Evolutionary conservation across 768 basidiomycete species (phyloP), one percentile per base, ranked within the genome.

Genomic region (Lentinula detonsa): DNA sequence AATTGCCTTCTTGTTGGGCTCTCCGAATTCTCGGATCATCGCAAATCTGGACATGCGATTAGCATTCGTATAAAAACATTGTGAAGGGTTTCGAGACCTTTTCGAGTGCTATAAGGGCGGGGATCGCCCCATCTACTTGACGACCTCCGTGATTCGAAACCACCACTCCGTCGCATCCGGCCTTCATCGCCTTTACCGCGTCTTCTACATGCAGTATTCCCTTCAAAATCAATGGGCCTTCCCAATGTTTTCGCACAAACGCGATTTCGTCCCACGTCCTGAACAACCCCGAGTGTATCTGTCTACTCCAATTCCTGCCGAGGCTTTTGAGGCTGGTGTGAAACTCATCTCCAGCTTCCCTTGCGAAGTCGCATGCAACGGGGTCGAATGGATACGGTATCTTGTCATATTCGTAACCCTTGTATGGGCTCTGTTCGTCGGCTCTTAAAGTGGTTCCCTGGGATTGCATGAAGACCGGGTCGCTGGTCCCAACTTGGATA

Each of bases 381-480:
- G 37, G 56, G n/a, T 61, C 34, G n/a, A 51, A 51, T 9, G 50
- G 50, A 8, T 51, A 51, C 16, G 33, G 50, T 51, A 51, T 33
- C 33, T 51, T 51, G 9, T 34, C n/a, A 7, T 51, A 51, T n/a
- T 51, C 50, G 31, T 51, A n/a, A 34, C 50, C 50, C 1, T 21
- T 10, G 5, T 61, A 57, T 33, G 35, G 35, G 66, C 51, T 74
- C 31, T 34, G 68, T 65, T 5, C 65, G 64, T 16, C 73, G 8
- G 37, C 70, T 52, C 72, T 65, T 62, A 76, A 77, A 18, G 13
- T 51, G 31, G 50, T 51, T 7, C 34, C 34, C 50, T 51, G 50
- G 31, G 50, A 51, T 75, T 77, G 65, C 81, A 79, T 81, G 72
- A 82, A 82, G 3, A 70, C 76, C 0, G 82, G 79, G 65, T 84